Conservation (phyloP, 257 asterid species). For the Primulina huaijiensis region DNA sequence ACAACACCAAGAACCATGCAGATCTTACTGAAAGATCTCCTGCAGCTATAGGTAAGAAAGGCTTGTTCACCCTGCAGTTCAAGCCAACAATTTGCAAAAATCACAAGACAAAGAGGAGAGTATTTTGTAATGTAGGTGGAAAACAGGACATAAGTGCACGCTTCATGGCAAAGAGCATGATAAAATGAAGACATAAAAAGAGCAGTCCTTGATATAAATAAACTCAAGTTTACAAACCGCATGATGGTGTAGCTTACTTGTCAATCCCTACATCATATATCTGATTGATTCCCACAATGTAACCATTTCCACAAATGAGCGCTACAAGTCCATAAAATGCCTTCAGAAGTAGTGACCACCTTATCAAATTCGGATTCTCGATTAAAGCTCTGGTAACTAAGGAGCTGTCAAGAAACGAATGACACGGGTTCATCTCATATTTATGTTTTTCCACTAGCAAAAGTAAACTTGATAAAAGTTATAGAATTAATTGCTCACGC, state of each 20-base stretch:
- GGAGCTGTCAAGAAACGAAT: constrained; percentile 54
- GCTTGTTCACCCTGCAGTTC: constrained; percentile 89
- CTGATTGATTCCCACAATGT: constrained; percentile 93
- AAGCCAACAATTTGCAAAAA: neutral
- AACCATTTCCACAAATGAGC: constrained; percentile 95
- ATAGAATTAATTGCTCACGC: constrained; percentile 43
- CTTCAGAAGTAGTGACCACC: constrained; percentile 84
- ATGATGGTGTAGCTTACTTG: constrained; percentile 58
- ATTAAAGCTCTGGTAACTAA: constrained; percentile 79
- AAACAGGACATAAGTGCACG: neutral
- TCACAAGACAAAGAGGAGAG: constrained; percentile 10
- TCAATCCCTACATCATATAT: constrained; percentile 96
- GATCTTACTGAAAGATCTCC: constrained; percentile 84
- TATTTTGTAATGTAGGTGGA: constrained; percentile 4
- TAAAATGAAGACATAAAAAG: neutral
- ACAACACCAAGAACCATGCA: constrained; percentile 83
- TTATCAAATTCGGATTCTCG: constrained; percentile 88
- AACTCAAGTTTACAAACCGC: neutral
- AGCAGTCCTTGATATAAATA: neutral
- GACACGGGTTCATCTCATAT: constrained; percentile 5
- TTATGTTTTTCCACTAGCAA: neutral
- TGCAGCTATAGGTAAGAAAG: constrained; percentile 97
- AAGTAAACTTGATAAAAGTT: neutral
- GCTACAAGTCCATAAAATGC: constrained; percentile 86
- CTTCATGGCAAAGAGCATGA: neutral